Conservation (phyloP, 23 red algal species). For the Cyanidium caldarium region DNA sequence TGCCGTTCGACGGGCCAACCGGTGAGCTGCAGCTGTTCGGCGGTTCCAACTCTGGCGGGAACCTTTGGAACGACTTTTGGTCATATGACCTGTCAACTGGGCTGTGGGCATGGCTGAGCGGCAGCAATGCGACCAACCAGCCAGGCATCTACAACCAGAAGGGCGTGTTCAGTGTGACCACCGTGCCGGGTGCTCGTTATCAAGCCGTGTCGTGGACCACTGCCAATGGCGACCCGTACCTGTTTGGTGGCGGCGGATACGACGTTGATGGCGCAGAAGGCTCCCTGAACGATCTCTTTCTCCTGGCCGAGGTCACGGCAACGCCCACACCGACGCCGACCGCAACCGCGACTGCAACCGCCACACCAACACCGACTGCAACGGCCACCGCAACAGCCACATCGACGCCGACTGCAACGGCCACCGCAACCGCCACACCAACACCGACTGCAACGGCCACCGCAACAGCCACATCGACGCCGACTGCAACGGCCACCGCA, state of each 20-base stretch:
- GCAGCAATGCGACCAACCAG: background rate
- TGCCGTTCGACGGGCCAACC: background rate
- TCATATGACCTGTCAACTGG: background rate
- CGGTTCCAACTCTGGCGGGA: background rate
- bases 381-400: background rate
- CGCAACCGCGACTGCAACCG: background rate
- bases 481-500: background rate
- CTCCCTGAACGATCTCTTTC: constrained; percentile 1
- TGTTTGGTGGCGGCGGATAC: background rate
- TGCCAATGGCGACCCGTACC: background rate
- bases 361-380: background rate
- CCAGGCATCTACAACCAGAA: background rate
- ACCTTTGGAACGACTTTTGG: background rate
- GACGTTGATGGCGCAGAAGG: background rate
- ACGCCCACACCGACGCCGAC: background rate
- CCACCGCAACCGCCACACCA: background rate
- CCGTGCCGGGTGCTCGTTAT: background rate
- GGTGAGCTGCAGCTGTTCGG: constrained; percentile 1
- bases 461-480: background rate
- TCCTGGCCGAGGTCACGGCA: background rate
- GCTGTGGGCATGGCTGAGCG: background rate
- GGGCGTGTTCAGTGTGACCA: background rate
- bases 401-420: background rate
- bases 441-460: background rate
- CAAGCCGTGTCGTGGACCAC: background rate